phyloP scores from a whole-genome alignment of 1,284 basidiomycete genomes.

The Xerocomus amazonicus region DNA sequence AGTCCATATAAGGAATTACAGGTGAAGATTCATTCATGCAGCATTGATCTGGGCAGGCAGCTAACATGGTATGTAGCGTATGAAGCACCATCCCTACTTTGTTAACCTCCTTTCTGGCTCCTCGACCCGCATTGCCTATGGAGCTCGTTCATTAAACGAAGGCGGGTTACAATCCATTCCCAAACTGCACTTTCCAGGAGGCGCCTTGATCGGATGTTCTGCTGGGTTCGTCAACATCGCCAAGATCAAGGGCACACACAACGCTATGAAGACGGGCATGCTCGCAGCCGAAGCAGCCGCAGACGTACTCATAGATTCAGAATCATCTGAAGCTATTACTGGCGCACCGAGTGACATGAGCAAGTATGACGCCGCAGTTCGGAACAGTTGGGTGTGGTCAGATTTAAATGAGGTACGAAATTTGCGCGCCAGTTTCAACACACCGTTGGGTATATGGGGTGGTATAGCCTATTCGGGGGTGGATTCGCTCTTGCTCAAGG shows the following conservation, averaged over 20 bases:
- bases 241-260: slow-evolving; percentile 99
- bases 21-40: slow-evolving; percentile 40
- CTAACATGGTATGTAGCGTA: slow-evolving; percentile 51
- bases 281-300: slow-evolving; percentile 90
- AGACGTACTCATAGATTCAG: slow-evolving; percentile 47
- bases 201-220: slow-evolving; percentile 92
- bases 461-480: slow-evolving; percentile 90
- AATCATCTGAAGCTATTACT: slow-evolving; percentile 14
- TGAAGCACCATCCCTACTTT: slow-evolving; percentile 98
- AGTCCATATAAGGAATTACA: slow-evolving; percentile 94
- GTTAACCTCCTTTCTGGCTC: slow-evolving; percentile 75
- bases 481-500: slow-evolving; percentile 84
- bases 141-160: slow-evolving; percentile 89
- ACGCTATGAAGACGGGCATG: slow-evolving; percentile 99
- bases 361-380: slow-evolving; percentile 71
- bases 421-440: slow-evolving; percentile 89
- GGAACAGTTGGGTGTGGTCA: slow-evolving; percentile 82
- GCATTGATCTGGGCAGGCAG: not conserved
- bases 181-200: slow-evolving; percentile 90
- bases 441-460: slow-evolving; percentile 81
- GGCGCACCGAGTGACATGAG: slow-evolving; percentile 64
- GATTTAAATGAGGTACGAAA: slow-evolving; percentile 94
- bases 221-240: slow-evolving; percentile 97
- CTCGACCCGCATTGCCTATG: slow-evolving; percentile 81
- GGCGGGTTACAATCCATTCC: slow-evolving; percentile 95